phyloP scores from a whole-genome alignment of 2,329 filamentous ascomycete genomes.

The Bertia moriformis region DNA sequence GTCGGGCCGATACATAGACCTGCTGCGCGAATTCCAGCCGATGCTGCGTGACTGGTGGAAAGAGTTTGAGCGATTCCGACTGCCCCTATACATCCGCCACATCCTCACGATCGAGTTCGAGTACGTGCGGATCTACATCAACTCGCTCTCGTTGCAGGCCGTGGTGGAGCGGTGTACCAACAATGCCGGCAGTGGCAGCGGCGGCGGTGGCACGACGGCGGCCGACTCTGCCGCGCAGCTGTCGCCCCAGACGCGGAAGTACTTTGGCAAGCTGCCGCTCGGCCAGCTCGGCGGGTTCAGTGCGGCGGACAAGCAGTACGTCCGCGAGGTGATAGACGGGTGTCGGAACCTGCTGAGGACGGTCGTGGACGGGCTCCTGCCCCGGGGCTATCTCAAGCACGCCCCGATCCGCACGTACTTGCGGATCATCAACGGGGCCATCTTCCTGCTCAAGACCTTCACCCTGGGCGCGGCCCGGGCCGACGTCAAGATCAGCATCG shows the following conservation, averaged over 20 bases:
- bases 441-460: conserved; percentile 76
- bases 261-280: conserved; percentile 48
- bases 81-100: conserved; percentile 51
- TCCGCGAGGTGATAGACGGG: conserved; percentile 64
- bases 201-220: conserved; percentile 9
- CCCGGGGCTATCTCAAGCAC: conserved; percentile 64
- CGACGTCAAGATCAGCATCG: conserved; percentile 63
- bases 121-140: conserved; percentile 86
- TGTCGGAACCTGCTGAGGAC: conserved; percentile 63
- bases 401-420: conserved; percentile 75
- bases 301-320: conserved; percentile 55
- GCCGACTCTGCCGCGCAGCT: no score
- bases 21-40: conserved; percentile 69
- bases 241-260: conserved; percentile 50
- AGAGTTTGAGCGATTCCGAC: conserved; percentile 65
- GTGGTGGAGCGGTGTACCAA: conserved; percentile 85
- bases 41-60: conserved; percentile 65
- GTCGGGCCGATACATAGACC: conserved; percentile 66
- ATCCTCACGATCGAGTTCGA: conserved; percentile 91
- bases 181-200: conserved; percentile 38
- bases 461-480: conserved; percentile 66
- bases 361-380: conserved; percentile 63
- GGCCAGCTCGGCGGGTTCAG: conserved; percentile 50
- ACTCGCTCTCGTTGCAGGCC: conserved; percentile 83
- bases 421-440: conserved; percentile 70